Conservation (phyloP, 2,329 filamentous ascomycete species). For the Aspergillus sp. region DNA sequence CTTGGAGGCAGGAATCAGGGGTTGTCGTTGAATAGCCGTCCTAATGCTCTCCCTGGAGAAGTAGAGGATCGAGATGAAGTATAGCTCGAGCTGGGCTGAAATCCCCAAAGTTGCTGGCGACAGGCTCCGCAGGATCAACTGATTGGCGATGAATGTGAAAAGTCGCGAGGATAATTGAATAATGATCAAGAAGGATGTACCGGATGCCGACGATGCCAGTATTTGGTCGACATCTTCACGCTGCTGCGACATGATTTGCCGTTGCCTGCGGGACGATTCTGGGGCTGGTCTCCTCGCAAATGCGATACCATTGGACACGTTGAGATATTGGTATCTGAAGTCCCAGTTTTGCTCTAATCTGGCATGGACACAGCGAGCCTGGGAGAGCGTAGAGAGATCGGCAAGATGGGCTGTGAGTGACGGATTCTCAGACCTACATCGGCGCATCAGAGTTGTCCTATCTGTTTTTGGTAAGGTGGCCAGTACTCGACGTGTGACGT, state of each 20-base stretch:
- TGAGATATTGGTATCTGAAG: no score
- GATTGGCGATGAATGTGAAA: constrained; percentile 88
- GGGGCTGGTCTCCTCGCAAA: no score
- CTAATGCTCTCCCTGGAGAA: constrained; percentile 89
- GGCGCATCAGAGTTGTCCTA: neutral
- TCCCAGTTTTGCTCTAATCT: no score
- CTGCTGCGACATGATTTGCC: constrained; percentile 16
- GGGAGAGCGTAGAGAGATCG: neutral
- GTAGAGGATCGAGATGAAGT: constrained; percentile 88
- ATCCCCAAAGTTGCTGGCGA: constrained; percentile 82
- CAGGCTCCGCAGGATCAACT: constrained; percentile 81
- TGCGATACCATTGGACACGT: no score
- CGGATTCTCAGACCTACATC: no score
- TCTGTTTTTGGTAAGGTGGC: neutral
- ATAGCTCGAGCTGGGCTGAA: constrained; percentile 87
- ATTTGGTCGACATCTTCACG: constrained; percentile 19
- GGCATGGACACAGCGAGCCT: neutral
- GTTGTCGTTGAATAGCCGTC: constrained; percentile 82
- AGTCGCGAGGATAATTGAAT: constrained; percentile 85
- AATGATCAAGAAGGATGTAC: constrained; percentile 80
- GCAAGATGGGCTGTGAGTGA: neutral
- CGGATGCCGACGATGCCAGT: constrained; percentile 52
- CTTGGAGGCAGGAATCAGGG: constrained; percentile 27
- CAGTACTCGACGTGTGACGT: neutral
- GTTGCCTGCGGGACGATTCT: no score